These are phyloP conservation scores for Anacardium occidentale DNA, from an alignment of 345 rosid genomes.

Conservation along the genomic window DNA sequence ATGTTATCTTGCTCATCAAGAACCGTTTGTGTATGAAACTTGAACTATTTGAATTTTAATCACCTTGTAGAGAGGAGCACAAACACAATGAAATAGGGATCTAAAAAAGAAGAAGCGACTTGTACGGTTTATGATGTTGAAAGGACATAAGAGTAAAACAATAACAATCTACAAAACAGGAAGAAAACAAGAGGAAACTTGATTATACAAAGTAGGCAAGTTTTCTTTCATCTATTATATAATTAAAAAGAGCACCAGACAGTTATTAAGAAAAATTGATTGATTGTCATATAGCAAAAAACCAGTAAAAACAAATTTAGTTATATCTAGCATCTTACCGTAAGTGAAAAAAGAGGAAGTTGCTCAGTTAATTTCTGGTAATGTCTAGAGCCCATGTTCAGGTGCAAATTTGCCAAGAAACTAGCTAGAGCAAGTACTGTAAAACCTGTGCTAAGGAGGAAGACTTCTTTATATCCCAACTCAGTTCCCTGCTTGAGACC, in stretches of 20 bases:
- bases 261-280: background rate
- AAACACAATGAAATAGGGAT: slow-evolving; percentile 33
- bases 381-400: slow-evolving; percentile 43
- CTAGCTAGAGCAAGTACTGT: slow-evolving; percentile 54
- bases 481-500: slow-evolving; percentile 75
- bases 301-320: slow-evolving; percentile 1
- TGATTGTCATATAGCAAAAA: background rate
- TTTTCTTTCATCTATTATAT: background rate
- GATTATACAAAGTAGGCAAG: background rate
- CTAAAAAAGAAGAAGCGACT: slow-evolving; percentile 41
- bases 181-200: background rate
- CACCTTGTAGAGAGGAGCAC: slow-evolving; percentile 50
- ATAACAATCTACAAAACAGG: slow-evolving; percentile 40
- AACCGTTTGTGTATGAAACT: background rate
- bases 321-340: slow-evolving; percentile 40
- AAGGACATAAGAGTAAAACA: slow-evolving; percentile 49
- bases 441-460: slow-evolving; percentile 60
- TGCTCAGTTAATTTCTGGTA: slow-evolving; percentile 48
- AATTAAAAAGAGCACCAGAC: background rate
- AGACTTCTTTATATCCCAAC: slow-evolving; percentile 57
- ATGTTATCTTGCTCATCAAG: background rate
- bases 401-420: slow-evolving; percentile 56
- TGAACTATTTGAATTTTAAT: background rate
- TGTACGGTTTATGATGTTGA: slow-evolving; percentile 47
- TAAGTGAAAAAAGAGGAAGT: slow-evolving; percentile 53